A percentile compares a stretch with the other conserved stretches of the same genome.
Conservation (phyloP, 306 rosid species). For the Fragaria nilgerrensis region DNA sequence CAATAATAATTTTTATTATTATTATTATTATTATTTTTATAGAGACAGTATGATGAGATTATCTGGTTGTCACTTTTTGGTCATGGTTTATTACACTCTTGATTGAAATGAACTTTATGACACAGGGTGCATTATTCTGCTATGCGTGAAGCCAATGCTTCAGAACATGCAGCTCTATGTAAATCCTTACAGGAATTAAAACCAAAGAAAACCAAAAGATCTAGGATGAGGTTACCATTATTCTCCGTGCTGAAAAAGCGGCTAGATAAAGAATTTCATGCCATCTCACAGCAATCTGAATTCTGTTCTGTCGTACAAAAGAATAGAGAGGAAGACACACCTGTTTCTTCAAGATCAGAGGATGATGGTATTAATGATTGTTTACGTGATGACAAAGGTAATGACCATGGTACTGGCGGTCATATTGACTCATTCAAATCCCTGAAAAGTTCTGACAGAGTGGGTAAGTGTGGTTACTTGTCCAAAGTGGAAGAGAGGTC, state of each 20-base stretch:
- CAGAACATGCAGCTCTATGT: constrained; percentile 33
- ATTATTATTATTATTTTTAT: neutral
- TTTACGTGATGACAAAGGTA: neutral
- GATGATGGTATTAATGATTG: constrained; percentile 1
- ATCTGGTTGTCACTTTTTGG: neutral
- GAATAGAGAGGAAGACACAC: neutral
- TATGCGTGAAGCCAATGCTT: constrained; percentile 47
- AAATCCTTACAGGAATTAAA: constrained; percentile 10
- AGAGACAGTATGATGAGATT: neutral
- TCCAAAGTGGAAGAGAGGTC: constrained; percentile 74
- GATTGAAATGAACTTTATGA: constrained; percentile 14
- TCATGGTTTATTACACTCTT: constrained; percentile 5
- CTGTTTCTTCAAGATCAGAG: neutral
- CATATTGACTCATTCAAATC: constrained; percentile 29
- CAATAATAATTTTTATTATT: neutral
- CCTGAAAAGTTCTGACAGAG: constrained; percentile 44
- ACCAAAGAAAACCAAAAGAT: constrained; percentile 29
- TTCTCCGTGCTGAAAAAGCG: constrained; percentile 6
- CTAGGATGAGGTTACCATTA: neutral
- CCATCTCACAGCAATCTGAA: neutral
- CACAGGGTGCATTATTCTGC: constrained; percentile 50
- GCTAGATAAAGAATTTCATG: neutral
- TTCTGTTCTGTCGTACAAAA: neutral
- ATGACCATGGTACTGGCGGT: constrained; percentile 16
- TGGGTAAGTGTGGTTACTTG: constrained; percentile 75